Percentiles rank a stretch among this genome's conserved stretches.
These are phyloP conservation scores for Neopestalotiopsis rosae DNA, from an alignment of 2,329 filamentous ascomycete genomes.

Conservation along the genomic window DNA sequence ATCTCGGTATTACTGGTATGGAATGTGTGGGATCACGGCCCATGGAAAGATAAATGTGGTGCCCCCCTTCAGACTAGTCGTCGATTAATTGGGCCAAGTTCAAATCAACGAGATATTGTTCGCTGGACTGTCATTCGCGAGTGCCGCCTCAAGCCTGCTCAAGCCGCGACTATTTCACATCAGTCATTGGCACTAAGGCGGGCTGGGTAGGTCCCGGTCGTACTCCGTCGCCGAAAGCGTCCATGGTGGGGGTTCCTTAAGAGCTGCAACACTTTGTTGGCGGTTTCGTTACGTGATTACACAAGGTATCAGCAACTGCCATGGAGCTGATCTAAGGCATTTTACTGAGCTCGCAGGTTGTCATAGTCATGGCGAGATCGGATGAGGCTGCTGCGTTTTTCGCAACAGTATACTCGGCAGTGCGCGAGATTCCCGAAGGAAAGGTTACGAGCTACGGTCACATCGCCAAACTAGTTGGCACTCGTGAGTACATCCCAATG, in stretches of 20 bases:
- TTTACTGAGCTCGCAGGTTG: background rate
- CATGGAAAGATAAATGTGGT: conserved; percentile 6
- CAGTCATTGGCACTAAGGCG: background rate
- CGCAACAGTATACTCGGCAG: conserved; percentile 77
- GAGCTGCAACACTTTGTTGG: background rate
- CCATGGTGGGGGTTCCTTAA: background rate
- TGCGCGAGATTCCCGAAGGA: conserved; percentile 84
- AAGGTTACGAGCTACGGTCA: conserved; percentile 89
- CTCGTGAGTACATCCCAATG: conserved; percentile 59
- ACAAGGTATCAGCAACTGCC: background rate
- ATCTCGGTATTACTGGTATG: background rate
- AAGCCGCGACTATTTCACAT: background rate
- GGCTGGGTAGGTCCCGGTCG: background rate
- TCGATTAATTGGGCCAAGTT: background rate
- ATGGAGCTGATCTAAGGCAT: background rate
- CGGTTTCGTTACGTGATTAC: background rate
- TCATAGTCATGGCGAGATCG: conserved; percentile 64
- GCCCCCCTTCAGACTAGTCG: background rate
- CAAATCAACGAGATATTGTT: conserved; percentile 4
- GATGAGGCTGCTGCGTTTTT: conserved; percentile 80
- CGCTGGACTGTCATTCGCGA: background rate
- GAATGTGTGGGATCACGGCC: background rate
- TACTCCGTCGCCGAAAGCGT: background rate
- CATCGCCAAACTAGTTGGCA: conserved; percentile 75
- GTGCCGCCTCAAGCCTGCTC: background rate